phyloP scores from a whole-genome alignment of 2,329 filamentous ascomycete genomes.

The Tolypocladium tropicale region DNA sequence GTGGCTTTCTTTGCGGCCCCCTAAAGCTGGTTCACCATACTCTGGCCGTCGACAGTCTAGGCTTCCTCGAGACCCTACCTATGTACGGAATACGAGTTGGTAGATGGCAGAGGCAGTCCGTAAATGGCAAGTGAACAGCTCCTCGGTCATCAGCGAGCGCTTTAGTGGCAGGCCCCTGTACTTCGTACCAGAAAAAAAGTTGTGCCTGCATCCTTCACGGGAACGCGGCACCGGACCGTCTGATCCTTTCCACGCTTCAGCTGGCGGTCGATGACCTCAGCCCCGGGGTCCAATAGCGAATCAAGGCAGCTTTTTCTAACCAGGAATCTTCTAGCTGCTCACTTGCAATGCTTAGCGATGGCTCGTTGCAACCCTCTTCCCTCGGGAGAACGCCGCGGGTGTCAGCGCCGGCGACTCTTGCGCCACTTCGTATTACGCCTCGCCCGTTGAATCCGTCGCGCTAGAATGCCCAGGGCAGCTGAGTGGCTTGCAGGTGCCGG shows the following conservation, averaged over 20 bases:
- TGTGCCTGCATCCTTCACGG: not conserved
- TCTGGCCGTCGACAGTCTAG: too few relatives aligned
- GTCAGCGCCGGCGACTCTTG: not conserved
- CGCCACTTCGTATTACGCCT: not conserved
- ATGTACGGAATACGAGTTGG: too few relatives aligned
- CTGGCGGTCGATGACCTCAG: not conserved
- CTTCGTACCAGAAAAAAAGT: too few relatives aligned
- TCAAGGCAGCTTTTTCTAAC: not conserved
- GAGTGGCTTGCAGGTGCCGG: not conserved
- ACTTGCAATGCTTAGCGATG: not conserved
- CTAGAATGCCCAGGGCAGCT: not conserved
- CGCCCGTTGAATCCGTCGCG: not conserved
- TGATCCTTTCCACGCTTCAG: not conserved
- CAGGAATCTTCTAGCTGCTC: not conserved
- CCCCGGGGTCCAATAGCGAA: not conserved
- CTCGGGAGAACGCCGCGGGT: not conserved
- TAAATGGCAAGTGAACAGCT: too few relatives aligned
- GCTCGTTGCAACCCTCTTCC: not conserved
- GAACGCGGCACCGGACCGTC: not conserved
- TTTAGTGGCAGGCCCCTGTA: too few relatives aligned
- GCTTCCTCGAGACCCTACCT: too few relatives aligned
- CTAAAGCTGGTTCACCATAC: too few relatives aligned
- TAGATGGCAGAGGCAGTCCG: too few relatives aligned
- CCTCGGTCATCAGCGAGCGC: not conserved
- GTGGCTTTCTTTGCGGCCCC: too few relatives aligned